Base-by-base conservation (phyloP, 495 filamentous ascomycete genomes). In the Collariella sp. region DNA sequence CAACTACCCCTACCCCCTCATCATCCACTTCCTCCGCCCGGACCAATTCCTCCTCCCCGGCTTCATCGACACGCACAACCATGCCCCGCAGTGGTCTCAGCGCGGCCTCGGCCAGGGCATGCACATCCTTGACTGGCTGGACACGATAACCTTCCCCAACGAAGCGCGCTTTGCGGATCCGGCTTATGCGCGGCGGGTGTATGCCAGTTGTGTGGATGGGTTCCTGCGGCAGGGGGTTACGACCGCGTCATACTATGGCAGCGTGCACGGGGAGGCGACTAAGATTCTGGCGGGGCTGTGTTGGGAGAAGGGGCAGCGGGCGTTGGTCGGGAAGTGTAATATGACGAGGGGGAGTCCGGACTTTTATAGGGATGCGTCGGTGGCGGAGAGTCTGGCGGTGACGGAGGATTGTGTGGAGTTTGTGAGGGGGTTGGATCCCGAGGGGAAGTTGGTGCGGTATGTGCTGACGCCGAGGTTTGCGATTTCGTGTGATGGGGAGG, bases 381-480 rank as follows among this genome's bases (percentile, higher is more conserved):
- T 74, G 5, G 64, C 70, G 7, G 63, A 74, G 5, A 81, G 80
- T 2, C 51, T 86, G 1, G 35, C 33, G 1, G 73, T 76, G 43
- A 85, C 83, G 0, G 71, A 73, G 40, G 69, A 67, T 0, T 76
- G 83, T 43, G 76, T 87, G 18, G 51, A 58, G 10, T 67, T 78
- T 44, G 67, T 83, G 6, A 66, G 70, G 10, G 24, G 39, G 15
- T 64, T 75, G 5, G 75, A 76, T 35, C 70, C 73, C 10, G 60
- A 65, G 19, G 66, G 65, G 3, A 61, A 50, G 16, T 64, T 85
- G 3, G 68, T 86, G n/a, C 73, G 66, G 34, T 72, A 79, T 7
- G 75, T 85, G 4, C 52, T 87, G 4, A 86, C 83, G 0, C 83
- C 83, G 19, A 71, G 83, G 29, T 87, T 86, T 56, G 83, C 81